A percentile compares a stretch with the other conserved stretches of the same genome.
Evolutionary conservation across 345 rosid genomes (phyloP).

Genomic region (Brassica carinata): DNA sequence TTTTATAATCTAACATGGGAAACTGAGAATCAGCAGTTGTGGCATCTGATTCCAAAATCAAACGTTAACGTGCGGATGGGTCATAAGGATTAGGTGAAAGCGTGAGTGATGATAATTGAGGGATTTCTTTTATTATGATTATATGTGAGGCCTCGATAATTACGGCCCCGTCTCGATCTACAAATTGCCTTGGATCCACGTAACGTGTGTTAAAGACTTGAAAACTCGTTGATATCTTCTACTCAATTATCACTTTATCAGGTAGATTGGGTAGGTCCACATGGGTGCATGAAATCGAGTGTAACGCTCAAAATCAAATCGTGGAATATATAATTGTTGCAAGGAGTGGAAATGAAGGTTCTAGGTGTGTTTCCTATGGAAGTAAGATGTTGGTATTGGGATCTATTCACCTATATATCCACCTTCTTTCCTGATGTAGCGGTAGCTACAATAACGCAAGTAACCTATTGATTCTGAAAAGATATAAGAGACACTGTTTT

Average conservation of each 20-base stretch:
- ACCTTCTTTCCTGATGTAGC: too few relatives aligned
- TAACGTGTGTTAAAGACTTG: constrained; percentile 32
- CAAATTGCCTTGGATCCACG: constrained; percentile 43
- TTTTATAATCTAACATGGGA: constrained; percentile 32
- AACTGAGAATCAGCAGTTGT: constrained; percentile 33
- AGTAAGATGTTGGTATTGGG: constrained; percentile 6
- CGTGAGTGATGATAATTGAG: constrained; percentile 19
- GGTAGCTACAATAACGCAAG: too few relatives aligned
- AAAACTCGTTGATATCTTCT: constrained; percentile 27
- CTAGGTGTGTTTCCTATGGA: constrained; percentile 19
- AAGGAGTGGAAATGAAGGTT: constrained; percentile 11
- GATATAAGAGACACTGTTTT: too few relatives aligned
- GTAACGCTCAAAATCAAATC: constrained; percentile 28
- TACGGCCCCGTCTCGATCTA: constrained; percentile 38
- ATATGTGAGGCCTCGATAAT: constrained; percentile 31
- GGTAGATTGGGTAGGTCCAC: constrained; percentile 39
- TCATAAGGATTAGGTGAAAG: constrained; percentile 39
- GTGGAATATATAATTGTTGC: constrained; percentile 2
- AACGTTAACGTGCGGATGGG: constrained; percentile 40
- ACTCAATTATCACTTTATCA: constrained; percentile 42
- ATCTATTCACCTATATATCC: too few relatives aligned
- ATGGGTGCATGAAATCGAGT: constrained; percentile 33
- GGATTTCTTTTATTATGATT: neutral
- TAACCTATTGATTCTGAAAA: too few relatives aligned
- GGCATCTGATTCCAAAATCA: constrained; percentile 33